Evolutionary conservation across 2,329 filamentous ascomycete genomes (phyloP).

Genomic region (Penicillium sp.): DNA sequence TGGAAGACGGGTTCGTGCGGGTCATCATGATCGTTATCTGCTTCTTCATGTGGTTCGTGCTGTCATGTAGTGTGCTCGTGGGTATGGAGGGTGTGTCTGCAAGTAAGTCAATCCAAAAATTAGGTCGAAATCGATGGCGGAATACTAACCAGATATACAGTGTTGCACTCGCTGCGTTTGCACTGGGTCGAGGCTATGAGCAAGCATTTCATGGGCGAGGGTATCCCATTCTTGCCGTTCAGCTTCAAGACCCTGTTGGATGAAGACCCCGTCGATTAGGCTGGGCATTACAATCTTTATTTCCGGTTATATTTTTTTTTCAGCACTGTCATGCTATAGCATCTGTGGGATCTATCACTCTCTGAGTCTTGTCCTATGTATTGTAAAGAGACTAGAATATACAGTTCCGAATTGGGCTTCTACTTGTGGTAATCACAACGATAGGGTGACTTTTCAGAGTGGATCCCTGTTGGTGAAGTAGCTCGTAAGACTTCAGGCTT

Average conservation of each 20-base stretch:
- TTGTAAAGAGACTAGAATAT: slow-evolving; percentile 14
- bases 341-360: slow-evolving; percentile 18
- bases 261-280: slow-evolving; percentile 63
- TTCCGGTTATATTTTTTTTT: slow-evolving; percentile 10
- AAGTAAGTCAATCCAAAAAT: slow-evolving; percentile 39
- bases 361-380: slow-evolving; percentile 15
- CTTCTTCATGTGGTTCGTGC: slow-evolving; percentile 87
- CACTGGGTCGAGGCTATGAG: slow-evolving; percentile 98
- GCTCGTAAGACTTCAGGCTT: background rate
- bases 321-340: slow-evolving; percentile 13
- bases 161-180: slow-evolving; percentile 87
- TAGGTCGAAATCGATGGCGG: background rate
- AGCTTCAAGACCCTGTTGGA: slow-evolving; percentile 82
- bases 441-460: background rate
- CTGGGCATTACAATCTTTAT: slow-evolving; percentile 1
- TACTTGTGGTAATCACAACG: background rate
- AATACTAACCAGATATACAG: slow-evolving; percentile 2
- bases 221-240: slow-evolving; percentile 83
- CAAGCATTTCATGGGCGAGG: slow-evolving; percentile 92
- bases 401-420: slow-evolving; percentile 4
- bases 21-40: slow-evolving; percentile 77
- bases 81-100: slow-evolving; percentile 96
- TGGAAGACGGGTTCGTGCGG: slow-evolving; percentile 62
- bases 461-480: background rate
- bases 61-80: slow-evolving; percentile 77